These are phyloP conservation scores for Bigelowiella natans DNA, from an alignment of 78 protist species.

Conservation along the genomic window DNA sequence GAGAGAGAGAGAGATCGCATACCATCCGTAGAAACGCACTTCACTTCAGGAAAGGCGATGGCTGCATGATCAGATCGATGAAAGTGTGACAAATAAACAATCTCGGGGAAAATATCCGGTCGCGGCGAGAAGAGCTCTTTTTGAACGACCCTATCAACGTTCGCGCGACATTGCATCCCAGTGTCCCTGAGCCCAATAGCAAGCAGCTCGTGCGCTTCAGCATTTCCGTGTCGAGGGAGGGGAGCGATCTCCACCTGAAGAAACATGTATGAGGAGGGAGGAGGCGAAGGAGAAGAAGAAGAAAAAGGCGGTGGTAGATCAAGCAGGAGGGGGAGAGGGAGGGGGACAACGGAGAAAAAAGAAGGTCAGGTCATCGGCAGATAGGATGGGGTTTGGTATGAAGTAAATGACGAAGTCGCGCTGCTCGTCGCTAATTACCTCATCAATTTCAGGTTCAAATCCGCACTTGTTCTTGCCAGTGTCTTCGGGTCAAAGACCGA, in stretches of 20 bases:
- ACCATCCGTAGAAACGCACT: no score
- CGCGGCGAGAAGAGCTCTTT: no score
- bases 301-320: no score
- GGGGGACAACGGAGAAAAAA: no score
- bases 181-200: constrained; percentile 94
- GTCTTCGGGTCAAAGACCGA: constrained; percentile 44
- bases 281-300: no score
- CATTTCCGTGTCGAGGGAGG: constrained; percentile 66
- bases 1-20: constrained; percentile 83
- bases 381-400: no score
- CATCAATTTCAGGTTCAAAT: constrained; percentile 88
- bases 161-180: constrained; percentile 96
- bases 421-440: no score
- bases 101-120: no score
- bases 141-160: constrained; percentile 22
- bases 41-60: not conserved
- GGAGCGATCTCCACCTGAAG: constrained; percentile 92
- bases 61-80: not conserved
- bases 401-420: no score
- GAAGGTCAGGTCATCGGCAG: no score
- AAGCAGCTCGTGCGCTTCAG: constrained; percentile 59
- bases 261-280: no score
- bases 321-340: no score
- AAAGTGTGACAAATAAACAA: not conserved
- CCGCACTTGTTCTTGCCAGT: constrained; percentile 25